Base-by-base conservation (phyloP, 1,284 basidiomycete genomes). In the Papiliotrema flavescens region DNA sequence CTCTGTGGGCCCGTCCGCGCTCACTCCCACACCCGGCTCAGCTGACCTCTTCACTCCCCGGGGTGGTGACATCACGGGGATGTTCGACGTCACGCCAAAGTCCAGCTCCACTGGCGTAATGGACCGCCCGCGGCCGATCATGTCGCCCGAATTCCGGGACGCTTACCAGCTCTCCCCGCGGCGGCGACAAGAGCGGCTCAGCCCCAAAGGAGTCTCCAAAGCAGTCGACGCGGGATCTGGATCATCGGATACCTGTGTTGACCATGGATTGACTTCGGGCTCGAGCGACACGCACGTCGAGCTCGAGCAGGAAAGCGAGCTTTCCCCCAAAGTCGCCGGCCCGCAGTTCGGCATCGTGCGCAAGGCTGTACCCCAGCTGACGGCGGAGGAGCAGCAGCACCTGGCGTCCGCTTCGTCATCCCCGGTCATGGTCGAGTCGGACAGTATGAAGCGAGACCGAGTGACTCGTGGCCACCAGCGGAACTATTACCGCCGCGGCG, bases 111-210 rank as follows among this genome's bases (percentile, higher is more conserved):
- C 19, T 19, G 59, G 54, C 23, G 53, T 66, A 2, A 57, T 67
- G 47, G 57, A 67, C 50, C 59, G 65, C 3, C 62, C 62, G 23
- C 49, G 67, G 54, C 67, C 67, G 2, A 49, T 67, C 24, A 53
- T 62, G 15, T 51, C 65, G 9, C 62, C 65, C 2, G 60, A 65
- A 23, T 65, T 59, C 48, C 44, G 42, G 13, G 49, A 59, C 19
- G 48, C 57, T 1, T 57, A 60, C 48, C 59, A 57, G 8, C 28
- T 41, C 53, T 56, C 47, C 19, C 54, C 19, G 2, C 34, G n/a
- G 28, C 35, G 17, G 32, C 37, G 37, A 43, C 57, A 59, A 48
- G 28, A 53, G 44, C 13, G 47, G 5, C 11, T 52, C 51, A 40
- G 17, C 17, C 40, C 53, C 19, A 35, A 43, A 26, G 28, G 11